These are phyloP conservation scores for Monosporozyma aerobia DNA, from an alignment of 805 yeast genomes.

Conservation along the genomic window DNA sequence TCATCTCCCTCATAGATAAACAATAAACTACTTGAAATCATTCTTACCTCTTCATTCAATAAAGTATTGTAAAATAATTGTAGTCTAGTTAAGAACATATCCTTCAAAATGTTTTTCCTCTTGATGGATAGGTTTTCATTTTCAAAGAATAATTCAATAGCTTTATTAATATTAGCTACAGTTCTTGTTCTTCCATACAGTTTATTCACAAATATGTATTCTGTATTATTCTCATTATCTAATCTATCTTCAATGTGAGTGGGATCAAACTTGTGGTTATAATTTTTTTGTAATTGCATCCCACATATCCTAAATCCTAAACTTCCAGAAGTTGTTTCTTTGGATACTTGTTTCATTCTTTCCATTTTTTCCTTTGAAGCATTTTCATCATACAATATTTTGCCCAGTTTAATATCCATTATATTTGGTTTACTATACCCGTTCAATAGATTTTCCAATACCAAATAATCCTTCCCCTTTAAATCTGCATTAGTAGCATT, in stretches of 20 bases:
- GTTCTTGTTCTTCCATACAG: conserved; percentile 58
- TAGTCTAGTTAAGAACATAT: conserved; percentile 47
- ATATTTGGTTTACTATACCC: conserved; percentile 62
- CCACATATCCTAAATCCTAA: conserved; percentile 79
- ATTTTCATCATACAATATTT: conserved; percentile 52
- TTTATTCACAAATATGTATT: conserved; percentile 51
- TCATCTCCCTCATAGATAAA: conserved; percentile 65
- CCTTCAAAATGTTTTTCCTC: conserved; percentile 33
- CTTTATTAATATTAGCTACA: conserved; percentile 34
- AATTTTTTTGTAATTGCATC: conserved; percentile 46
- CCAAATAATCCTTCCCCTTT: conserved; percentile 30
- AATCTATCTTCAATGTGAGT: conserved; percentile 6
- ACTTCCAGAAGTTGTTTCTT: conserved; percentile 70
- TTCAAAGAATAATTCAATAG: conserved; percentile 40
- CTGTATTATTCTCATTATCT: conserved; percentile 29
- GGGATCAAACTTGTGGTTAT: conserved; percentile 13
- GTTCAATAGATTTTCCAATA: conserved; percentile 58
- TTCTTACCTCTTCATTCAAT: conserved; percentile 49
- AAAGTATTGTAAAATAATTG: conserved; percentile 60
- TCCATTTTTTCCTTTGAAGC: conserved; percentile 50
- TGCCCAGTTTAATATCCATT: conserved; percentile 78
- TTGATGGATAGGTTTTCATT: conserved; percentile 27
- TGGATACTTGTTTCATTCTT: conserved; percentile 56
- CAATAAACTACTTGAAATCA: conserved; percentile 64
- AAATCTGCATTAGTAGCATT: not conserved